These are phyloP conservation scores for Coprinopsis sp. DNA, from an alignment of 768 basidiomycete genomes.

Conservation along the genomic window DNA sequence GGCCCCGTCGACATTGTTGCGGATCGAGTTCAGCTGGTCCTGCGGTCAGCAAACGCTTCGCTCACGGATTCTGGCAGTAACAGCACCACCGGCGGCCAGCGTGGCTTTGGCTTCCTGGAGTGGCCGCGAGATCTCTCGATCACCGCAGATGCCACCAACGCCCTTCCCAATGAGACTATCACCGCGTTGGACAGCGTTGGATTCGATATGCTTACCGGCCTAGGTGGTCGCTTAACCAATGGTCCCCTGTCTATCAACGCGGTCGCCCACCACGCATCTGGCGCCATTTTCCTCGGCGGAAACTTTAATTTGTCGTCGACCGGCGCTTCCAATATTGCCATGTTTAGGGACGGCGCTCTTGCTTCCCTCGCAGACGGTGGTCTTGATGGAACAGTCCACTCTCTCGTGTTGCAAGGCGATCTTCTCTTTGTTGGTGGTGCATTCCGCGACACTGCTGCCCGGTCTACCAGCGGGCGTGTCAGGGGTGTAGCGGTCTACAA, in stretches of 20 bases:
- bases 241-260: slow-evolving; percentile 42
- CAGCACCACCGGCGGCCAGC: slow-evolving; percentile 30
- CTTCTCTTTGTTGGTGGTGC: slow-evolving; percentile 82
- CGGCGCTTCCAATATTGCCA: slow-evolving; percentile 66
- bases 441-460: slow-evolving; percentile 65
- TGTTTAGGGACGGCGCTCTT: slow-evolving; percentile 58
- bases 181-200: slow-evolving; percentile 65
- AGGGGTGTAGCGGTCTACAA: slow-evolving; percentile 69
- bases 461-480: slow-evolving; percentile 49
- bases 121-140: slow-evolving; percentile 55
- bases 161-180: slow-evolving; percentile 63
- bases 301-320: slow-evolving; percentile 60
- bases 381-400: slow-evolving; percentile 72
- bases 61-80: slow-evolving; percentile 28
- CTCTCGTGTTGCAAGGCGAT: slow-evolving; percentile 59
- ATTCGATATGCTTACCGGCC: slow-evolving; percentile 52
- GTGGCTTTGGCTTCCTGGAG: slow-evolving; percentile 84
- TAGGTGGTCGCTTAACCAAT: slow-evolving; percentile 46
- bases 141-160: slow-evolving; percentile 52
- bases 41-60: slow-evolving; percentile 56
- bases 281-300: slow-evolving; percentile 70
- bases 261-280: slow-evolving; percentile 62
- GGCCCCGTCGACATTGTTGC: slow-evolving; percentile 83
- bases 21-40: slow-evolving; percentile 74
- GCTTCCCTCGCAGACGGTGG: slow-evolving; percentile 57